Percentiles rank a stretch among this genome's conserved stretches.
phyloP scores from a whole-genome alignment of 768 basidiomycete species.

The Trametes cubensis region DNA sequence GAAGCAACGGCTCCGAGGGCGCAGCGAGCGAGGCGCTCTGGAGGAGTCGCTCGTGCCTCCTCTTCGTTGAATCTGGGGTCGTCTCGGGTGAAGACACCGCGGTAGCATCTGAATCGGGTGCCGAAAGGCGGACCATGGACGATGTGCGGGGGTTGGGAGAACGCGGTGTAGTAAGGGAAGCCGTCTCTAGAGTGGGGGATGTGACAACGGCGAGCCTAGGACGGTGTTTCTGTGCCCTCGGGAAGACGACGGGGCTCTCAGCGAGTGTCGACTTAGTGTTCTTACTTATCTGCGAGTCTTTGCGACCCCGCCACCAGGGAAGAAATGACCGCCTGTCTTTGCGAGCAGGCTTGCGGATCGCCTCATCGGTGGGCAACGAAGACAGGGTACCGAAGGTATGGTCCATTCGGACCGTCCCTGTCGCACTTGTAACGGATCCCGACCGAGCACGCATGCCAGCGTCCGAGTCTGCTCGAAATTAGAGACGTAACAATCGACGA shows the following conservation, averaged over 20 bases:
- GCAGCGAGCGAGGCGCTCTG: constrained; percentile 1
- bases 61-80: constrained; percentile 1
- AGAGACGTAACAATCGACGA: background rate
- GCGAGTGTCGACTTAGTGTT: background rate
- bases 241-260: background rate
- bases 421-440: constrained; percentile 6
- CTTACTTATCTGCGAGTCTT: constrained; percentile 3
- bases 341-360: constrained; percentile 23
- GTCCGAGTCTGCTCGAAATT: background rate
- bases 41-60: background rate
- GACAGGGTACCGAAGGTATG: constrained; percentile 30
- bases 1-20: background rate
- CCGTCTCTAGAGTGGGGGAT: background rate
- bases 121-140: constrained; percentile 18
- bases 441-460: constrained; percentile 5
- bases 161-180: background rate
- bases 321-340: constrained; percentile 15
- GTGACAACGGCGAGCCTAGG: constrained; percentile 16
- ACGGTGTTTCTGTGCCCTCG: constrained; percentile 4
- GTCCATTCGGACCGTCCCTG: constrained; percentile 27
- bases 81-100: constrained; percentile 12
- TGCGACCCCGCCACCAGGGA: constrained; percentile 15
- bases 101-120: constrained; percentile 10
- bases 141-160: constrained; percentile 3
- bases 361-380: constrained; percentile 31